Evolutionary conservation across 2,329 filamentous ascomycete genomes (phyloP).

Genomic region (Elsinoe fawcettii): DNA sequence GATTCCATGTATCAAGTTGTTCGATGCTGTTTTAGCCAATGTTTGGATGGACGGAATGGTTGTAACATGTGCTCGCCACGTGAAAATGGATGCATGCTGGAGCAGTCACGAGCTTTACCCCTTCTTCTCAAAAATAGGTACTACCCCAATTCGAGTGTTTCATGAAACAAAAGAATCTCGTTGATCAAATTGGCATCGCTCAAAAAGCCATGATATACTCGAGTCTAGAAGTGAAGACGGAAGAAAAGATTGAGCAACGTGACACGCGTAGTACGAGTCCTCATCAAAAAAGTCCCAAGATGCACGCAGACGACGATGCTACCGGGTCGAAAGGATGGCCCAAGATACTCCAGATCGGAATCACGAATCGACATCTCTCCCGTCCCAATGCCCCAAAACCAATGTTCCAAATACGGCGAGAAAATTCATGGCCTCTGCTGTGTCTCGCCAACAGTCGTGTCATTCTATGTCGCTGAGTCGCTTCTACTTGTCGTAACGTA

Average conservation of each 20-base stretch:
- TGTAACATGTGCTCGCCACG: conserved; percentile 7
- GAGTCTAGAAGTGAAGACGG: conserved; percentile 4
- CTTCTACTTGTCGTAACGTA: conserved; percentile 9
- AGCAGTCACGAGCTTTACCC: conserved; percentile 6
- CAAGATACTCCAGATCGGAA: background rate
- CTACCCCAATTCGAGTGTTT: background rate
- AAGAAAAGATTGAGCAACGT: background rate
- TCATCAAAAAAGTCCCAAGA: background rate
- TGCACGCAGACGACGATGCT: conserved; percentile 4
- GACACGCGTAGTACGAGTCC: background rate
- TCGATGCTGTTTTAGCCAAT: background rate
- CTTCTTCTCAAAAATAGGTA: background rate
- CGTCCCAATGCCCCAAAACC: background rate
- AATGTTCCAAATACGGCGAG: conserved; percentile 1
- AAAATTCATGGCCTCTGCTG: conserved; percentile 14
- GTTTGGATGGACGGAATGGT: background rate
- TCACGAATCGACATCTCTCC: conserved; percentile 3
- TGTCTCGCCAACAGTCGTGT: conserved; percentile 7
- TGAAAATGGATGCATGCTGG: background rate
- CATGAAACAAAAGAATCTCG: conserved; percentile 3
- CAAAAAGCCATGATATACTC: conserved; percentile 8
- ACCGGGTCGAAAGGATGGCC: background rate
- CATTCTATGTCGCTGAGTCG: conserved; percentile 7
- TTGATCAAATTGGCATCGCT: conserved; percentile 11
- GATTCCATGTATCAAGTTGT: background rate